Evolutionary conservation across 768 basidiomycete genomes (phyloP), one percentile per base, ranked within the genome.

Genomic region (Lentinula edodes): DNA sequence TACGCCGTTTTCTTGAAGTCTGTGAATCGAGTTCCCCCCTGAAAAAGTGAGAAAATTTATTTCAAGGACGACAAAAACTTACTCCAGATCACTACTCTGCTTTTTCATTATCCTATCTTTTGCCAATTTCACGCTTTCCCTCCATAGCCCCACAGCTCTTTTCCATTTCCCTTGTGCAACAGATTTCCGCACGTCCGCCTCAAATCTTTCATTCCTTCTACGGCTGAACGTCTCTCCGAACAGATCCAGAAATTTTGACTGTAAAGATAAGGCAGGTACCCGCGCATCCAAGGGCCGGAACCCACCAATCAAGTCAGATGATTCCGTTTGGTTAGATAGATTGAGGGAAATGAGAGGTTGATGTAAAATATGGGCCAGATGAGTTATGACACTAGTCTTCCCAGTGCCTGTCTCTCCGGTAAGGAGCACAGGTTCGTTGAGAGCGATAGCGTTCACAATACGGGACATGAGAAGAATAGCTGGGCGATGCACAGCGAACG

Each of bases 361-460:
- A 6, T 80, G 82, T 34, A 97, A 81, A n/a, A 91, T 73, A 2
- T 87, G 80, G 10, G 97, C 89, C 35, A 98, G 80, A 67, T 97
- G 87, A 2, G 94, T 91, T 15, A 99, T 84, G 18, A 87, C 83
- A 57, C 95, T 95, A 0, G 97, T 99, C 74, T 99, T 99, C 13
- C 97, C 97, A 1, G 97, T 99, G n/a, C 97, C 97, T 2, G 97
- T 99, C 77, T 99, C 97, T 51, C 97, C 97, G 0, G 95, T 94
- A 28, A 99, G 81, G 7, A 99, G 81, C 5, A 95, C 78, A 5
- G 97, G 94, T 69, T 99, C 97, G 13, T 74, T 74, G 51, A 89
- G 77, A 0, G 87, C 79, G 51, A 94, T 78, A 0, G 89, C 84
- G 20, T 85, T 86, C 2, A 86, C 85, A 41, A 98, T 88, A 15